Conservation (phyloP, 352 stramenopile genomes). For the Globisporangium orthogonon region DNA sequence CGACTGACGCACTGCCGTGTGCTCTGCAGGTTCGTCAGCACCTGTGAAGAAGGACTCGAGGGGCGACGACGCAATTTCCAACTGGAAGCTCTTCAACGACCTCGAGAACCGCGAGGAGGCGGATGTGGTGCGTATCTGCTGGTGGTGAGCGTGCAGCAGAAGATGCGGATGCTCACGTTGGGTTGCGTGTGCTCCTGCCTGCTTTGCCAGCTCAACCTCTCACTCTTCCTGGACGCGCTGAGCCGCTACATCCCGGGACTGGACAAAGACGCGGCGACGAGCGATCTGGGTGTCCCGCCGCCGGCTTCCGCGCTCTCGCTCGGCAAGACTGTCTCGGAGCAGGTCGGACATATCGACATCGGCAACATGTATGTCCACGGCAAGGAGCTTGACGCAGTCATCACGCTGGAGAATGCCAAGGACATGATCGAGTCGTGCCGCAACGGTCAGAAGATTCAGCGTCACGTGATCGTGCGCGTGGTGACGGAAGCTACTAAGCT, state of each 20-base stretch:
- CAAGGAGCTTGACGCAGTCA: constrained; percentile 44
- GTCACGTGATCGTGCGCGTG: constrained; percentile 69
- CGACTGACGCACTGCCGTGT: neutral
- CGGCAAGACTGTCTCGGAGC: constrained; percentile 45
- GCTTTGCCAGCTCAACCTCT: constrained; percentile 53
- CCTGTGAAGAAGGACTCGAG: constrained; percentile 14
- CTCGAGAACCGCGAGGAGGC: constrained; percentile 82
- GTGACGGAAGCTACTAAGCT: constrained; percentile 47
- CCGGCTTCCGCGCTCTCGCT: constrained; percentile 14
- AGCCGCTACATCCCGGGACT: constrained; percentile 73
- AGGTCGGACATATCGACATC: constrained; percentile 75
- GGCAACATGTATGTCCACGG: constrained; percentile 77
- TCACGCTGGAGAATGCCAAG: constrained; percentile 62
- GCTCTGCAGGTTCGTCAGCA: constrained; percentile 2
- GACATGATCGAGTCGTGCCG: constrained; percentile 75
- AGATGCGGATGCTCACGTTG: neutral
- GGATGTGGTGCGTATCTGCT: constrained; percentile 45
- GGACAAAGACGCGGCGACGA: constrained; percentile 28
- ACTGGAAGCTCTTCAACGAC: constrained; percentile 87
- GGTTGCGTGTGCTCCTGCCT: neutral
- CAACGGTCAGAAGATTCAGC: constrained; percentile 72
- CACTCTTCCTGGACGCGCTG: constrained; percentile 68
- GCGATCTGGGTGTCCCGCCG: constrained; percentile 8
- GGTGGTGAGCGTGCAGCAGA: neutral
- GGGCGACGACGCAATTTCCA: constrained; percentile 59